Conservation (phyloP, 768 basidiomycete species). For the Suillus subalutaceus region DNA sequence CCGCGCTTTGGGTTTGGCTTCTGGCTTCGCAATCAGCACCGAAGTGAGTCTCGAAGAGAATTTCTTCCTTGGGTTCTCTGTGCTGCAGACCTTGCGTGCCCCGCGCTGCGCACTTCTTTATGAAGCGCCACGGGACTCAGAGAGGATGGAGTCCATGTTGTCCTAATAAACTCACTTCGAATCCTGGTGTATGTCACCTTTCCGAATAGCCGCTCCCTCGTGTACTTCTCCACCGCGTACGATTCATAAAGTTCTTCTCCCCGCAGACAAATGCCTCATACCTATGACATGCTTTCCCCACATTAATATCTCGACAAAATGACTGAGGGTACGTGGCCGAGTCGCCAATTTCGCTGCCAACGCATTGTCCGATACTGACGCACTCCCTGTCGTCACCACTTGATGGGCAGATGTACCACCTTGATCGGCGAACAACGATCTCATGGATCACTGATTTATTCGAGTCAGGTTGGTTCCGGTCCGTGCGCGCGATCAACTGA, state of each 20-base stretch:
- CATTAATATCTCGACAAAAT: background rate
- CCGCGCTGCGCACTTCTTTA: slow-evolving; percentile 26
- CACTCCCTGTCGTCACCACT: background rate
- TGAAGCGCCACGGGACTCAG: slow-evolving; percentile 35
- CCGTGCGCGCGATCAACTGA: background rate
- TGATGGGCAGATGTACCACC: background rate
- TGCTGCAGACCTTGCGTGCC: slow-evolving; percentile 25
- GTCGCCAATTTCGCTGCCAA: background rate
- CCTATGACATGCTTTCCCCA: background rate
- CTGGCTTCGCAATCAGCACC: background rate
- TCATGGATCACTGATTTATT: background rate
- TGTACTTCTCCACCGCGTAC: background rate
- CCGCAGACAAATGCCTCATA: background rate
- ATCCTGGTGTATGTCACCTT: background rate
- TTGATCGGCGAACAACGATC: background rate
- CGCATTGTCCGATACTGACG: background rate
- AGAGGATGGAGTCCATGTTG: slow-evolving; percentile 36
- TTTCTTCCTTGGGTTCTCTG: slow-evolving; percentile 17
- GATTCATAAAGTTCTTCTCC: background rate
- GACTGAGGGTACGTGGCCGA: background rate
- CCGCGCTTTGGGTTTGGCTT: background rate
- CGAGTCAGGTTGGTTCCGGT: background rate
- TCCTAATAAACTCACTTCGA: slow-evolving; percentile 14
- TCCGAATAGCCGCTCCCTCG: background rate
- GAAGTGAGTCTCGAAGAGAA: slow-evolving; percentile 23